Evolutionary conservation across 306 rosid species (phyloP), one percentile per base, ranked within the genome.

Genomic region (Cajanus cajan): DNA sequence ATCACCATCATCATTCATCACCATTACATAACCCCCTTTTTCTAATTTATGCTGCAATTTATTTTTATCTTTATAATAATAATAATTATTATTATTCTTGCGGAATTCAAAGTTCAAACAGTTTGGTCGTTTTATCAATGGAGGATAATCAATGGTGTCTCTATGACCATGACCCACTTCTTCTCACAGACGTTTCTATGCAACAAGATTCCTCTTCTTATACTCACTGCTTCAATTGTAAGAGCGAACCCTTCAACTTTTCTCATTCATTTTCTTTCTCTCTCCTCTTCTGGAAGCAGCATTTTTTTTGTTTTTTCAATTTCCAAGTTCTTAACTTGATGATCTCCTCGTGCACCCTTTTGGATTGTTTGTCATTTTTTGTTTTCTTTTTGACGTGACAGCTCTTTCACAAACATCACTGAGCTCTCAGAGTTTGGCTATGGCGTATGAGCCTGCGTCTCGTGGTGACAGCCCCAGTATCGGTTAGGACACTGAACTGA

Each of bases 121-220:
- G 36, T 65, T 45, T 48, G 28, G 36, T 21, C 44, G 45, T 55
- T 73, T 82, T 83, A 44, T 69, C 86, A 28, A 89, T 89, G 93
- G 89, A 82, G 72, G 79, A 87, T 57, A 78, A 89, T 78, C 82
- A 87, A 68, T 76, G 82, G 83, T 67, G 72, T 71, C 45, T 52
- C 72, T 78, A 65, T 71, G 91, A 87, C 68, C 86, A 82, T 70
- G 90, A 90, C 80, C 93, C 93, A 78, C 93, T 87, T 85, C 96
- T 88, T 62, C 87, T 90, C 39, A 85, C 87, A 0, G 90, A 88
- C 82, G 87, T 79, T 71, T 85, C 90, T 78, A 70, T 67, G 28
- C 92, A 62, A 71, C 83, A 61, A 62, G 51, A 83, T 45, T 45
- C 55, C 48, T 75, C 85, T 64, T 74, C 81, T 63, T 63, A 33